Base-by-base conservation (phyloP, 495 filamentous ascomycete genomes). In the Penicillium mononematosum region DNA sequence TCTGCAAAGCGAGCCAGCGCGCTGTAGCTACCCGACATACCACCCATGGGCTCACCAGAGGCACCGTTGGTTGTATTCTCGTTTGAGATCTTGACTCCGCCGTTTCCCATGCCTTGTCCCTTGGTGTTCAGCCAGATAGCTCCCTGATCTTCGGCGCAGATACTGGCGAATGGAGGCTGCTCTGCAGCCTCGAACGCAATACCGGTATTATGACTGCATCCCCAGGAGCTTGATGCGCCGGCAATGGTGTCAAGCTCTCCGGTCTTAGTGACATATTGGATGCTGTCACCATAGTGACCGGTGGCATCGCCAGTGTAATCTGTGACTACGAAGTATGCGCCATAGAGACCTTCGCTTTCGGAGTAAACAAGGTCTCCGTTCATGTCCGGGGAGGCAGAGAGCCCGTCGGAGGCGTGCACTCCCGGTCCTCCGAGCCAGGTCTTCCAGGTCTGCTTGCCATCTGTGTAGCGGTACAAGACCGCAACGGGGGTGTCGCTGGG, bases 161-260 rank as follows among this genome's bases (percentile, higher is more conserved):
- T 74, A 60, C 77, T 78, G 36, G 78, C 78, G 53, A 76, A 80
- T 0, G 79, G 81, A 17, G 78, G 62, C 1, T 68, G 70, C 43
- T 78, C 75, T 10, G 80, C 78, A 31, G 73, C 77, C 56, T 82
- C 81, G 50, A 83, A 76, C 2, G 79, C 80, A 50, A 84, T 84
- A 41, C 81, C 81, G 1, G 81, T 83, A 62, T 84, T 84, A 68
- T 84, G 79, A 53, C 74, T 79, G 65, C 80, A 84, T n/a, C 80
- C 79, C 75, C 78, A 83, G 20, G 71, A 59, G 62, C 77, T 79
- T 8, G 73, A 69, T 5, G 80, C 78, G 4, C 75, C 78, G 7
- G 56, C 24, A 42, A 82, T 80, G 10, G 60, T 69, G 43, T 72
- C 51, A 16, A 84, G 59, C 1, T 60, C 66, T 34, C 81, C 80